Base-by-base conservation (phyloP, 495 filamentous ascomycete genomes). In the Penicillium paxilli region DNA sequence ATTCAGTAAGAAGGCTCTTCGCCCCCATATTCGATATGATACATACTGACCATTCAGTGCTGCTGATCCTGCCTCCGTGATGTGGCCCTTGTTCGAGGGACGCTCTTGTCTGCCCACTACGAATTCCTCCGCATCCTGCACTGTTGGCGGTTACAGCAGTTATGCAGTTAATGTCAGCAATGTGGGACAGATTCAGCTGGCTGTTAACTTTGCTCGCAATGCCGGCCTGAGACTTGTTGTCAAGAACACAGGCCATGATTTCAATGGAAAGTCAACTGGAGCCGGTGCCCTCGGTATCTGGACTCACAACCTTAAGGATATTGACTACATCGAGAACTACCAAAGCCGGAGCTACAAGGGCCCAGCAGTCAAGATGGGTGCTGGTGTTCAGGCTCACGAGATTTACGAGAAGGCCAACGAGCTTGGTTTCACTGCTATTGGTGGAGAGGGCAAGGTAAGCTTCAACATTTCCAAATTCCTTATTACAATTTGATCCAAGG, bases 171-270 rank as follows among this genome's bases (percentile, higher is more conserved):
- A 84, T 44, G 51, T 59, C 22, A 51, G 49, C 35, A 81, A 59
- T 4, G 78, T 79, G 14, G 72, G 72, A 44, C 77, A 90, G 49
- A 67, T 88, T 25, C 79, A 82, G 51, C 70, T 76, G 8, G 80
- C 81, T 0, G 75, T 89, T 16, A 82, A 82, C 60, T 88, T 87
- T 69, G 86, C 85, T 2, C 73, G 78, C 40, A 79, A 86, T 19
- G 70, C 71, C 19, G 78, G 80, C 20, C 52, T 89, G 1, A 71
- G 86, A 33, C 67, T 90, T 2, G 71, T 84, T 0, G 75, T 89
- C 47, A 87, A 87, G 74, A 89, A 88, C 56, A 91, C 87, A 2
- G 87, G 88, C 23, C 87, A 88, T 55, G 84, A 87, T 60, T 86
- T 82, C 68, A 69, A 67, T 28, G 84, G 80, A 49, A 84, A 83